Evolutionary conservation across 2,329 filamentous ascomycete genomes (phyloP), one percentile per base, ranked within the genome.

Genomic region (Metarhizium anisopliae): DNA sequence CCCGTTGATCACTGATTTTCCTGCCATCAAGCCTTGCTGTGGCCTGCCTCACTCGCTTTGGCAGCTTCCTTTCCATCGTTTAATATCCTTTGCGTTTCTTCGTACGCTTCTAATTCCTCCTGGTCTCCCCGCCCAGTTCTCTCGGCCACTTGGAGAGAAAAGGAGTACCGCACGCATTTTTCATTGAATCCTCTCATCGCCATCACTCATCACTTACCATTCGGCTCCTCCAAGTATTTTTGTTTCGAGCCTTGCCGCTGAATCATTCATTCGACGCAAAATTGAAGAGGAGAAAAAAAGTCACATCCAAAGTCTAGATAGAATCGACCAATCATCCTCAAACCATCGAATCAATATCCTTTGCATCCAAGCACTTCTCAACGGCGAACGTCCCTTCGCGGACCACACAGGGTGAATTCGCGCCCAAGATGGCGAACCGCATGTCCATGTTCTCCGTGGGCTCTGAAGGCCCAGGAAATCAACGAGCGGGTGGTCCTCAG

Each of bases 361-460:
- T 3, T 20, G 16, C 42, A 14, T 45, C 20, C n/a, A 45, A 45
- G 42, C 42, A 20, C 16, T 45, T 56, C 36, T 32, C 51, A 35
- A 38, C 50, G 63, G 70, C 74, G 69, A 68, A 68, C 66, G 72
- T 76, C 73, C 74, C 60, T 59, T 56, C 53, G 65, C 61, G 69
- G 71, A 65, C 68, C 63, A 66, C 67, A 64, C 68, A 53, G 50
- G 47, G 50, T 51, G 55, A 18, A 50, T 40, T 54, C 18, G 61
- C 59, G 57, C 55, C 61, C 56, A 64, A 55, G 67, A 85, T 86
- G 83, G 76, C 83, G 62, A 82, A 79, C 70, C 78, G 82, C 67
- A 81, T 83, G 79, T 87, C 85, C 62, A 84, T 86, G 78, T 87
- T 85, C 67, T 87, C 84, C 62, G 76, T 84, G 67, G 77, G 76